Evolutionary conservation across 1,139 yeast species (phyloP), one percentile per base, ranked within the genome.

Genomic region (Pichia sp.): DNA sequence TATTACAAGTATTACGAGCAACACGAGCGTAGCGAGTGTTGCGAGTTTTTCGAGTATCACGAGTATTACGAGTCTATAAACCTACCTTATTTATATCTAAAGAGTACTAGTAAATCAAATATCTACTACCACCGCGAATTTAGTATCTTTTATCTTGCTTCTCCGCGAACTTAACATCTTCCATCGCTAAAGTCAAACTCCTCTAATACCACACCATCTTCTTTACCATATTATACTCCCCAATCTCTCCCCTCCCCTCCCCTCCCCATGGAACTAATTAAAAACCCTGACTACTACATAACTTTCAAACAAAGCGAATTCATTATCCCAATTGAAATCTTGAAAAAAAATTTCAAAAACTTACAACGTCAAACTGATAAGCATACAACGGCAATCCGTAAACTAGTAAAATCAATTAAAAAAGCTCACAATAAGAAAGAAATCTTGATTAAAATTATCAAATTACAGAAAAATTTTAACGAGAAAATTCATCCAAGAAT

Each of bases 291-390:
- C 18, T 38, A 20, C n/a, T 42, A 39, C 17, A 25, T 44, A 3
- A 21, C 17, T 9, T 26, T 31, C 6, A 21, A 39, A 6, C 22
- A 21, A 17, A 11, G 77, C 2, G 75, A 73, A 44, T 79, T 80
- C 59, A 68, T 68, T 41, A 74, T 79, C 1, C 89, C 89, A 1
- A 64, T 71, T 19, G 85, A 79, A 50, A 62, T 79, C 15, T 62
- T 79, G 37, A 69, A 69, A 50, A 75, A 72, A 62, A 79, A 80
- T 52, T 70, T 77, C 59, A 78, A 75, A 54, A 56, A 59, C 30
- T 64, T 77, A 17, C 82, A 78, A 51, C 74, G 69, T 51, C 60
- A 74, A 11, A 66, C 77, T n/a, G 84, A 77, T 51, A 75, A 68
- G 46, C 74, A 74, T 39, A 68, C 71, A 56, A 63, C 64, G 39